phyloP scores from a whole-genome alignment of 176 grass and related monocot genomes.

The Alloteropsis semialata region DNA sequence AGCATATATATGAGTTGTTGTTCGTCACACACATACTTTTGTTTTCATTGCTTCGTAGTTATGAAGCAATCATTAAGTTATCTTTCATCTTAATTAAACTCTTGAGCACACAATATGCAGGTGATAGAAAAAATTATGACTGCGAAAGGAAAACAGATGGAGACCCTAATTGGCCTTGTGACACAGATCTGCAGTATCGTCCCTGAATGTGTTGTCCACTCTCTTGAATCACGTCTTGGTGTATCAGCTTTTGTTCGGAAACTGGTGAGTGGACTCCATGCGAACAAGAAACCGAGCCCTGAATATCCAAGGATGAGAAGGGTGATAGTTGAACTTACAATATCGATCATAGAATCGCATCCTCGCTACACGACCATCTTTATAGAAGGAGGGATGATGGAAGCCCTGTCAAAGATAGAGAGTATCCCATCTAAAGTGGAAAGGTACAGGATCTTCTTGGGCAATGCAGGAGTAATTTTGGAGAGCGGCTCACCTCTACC shows the following conservation, averaged over 20 bases:
- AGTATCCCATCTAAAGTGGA: neutral
- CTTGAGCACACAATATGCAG: neutral
- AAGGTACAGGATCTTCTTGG: neutral
- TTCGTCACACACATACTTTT: neutral
- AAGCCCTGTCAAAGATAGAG: neutral
- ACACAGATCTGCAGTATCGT: neutral
- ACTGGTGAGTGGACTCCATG: neutral
- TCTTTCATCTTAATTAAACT: neutral
- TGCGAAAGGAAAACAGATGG: neutral
- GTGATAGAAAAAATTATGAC: neutral
- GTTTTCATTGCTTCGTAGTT: neutral
- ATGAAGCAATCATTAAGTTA: neutral
- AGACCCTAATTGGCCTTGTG: neutral
- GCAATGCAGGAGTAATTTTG: neutral
- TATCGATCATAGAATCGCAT: too few species aligned
- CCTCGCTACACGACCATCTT: neutral
- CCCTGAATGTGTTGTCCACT: neutral
- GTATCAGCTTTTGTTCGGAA: neutral
- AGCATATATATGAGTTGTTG: neutral
- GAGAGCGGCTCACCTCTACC: too few species aligned
- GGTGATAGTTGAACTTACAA: too few species aligned
- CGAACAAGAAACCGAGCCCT: neutral
- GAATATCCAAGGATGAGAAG: conserved; percentile 9
- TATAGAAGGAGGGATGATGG: neutral
- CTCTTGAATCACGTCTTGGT: neutral